Percentiles rank a stretch among this genome's conserved stretches.
Evolutionary conservation across 352 stramenopile species (phyloP).

Genomic region (Pythium dissimile): DNA sequence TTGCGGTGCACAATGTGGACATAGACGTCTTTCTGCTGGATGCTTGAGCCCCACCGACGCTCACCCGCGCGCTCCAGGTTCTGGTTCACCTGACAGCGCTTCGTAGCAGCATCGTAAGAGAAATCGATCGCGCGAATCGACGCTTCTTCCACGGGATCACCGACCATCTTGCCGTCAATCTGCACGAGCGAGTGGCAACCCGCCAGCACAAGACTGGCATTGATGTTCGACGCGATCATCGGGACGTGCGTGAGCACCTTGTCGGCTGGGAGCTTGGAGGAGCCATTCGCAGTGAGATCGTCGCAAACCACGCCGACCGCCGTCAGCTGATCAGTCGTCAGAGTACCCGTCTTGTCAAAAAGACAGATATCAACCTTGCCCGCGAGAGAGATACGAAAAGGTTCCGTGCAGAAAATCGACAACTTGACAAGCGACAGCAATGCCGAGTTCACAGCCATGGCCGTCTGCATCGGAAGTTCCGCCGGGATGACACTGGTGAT

Average conservation of each 20-base stretch:
- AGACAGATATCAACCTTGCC: slow-evolving; percentile 96
- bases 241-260: slow-evolving; percentile 65
- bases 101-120: slow-evolving; percentile 68
- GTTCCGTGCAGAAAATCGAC: slow-evolving; percentile 98
- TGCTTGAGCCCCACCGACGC: slow-evolving; percentile 60
- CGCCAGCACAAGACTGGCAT: slow-evolving; percentile 79
- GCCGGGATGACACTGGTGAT: slow-evolving; percentile 98
- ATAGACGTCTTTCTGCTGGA: slow-evolving; percentile 77
- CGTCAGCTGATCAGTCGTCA: slow-evolving; percentile 96
- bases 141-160: slow-evolving; percentile 98
- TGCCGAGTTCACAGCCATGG: slow-evolving; percentile 96
- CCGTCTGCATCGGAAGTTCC: slow-evolving; percentile 98
- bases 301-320: slow-evolving; percentile 91
- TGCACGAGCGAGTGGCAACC: slow-evolving; percentile 97
- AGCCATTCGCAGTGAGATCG: slow-evolving; percentile 38
- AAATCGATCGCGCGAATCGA: slow-evolving; percentile 97
- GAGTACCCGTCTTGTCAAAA: slow-evolving; percentile 99
- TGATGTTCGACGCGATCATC: slow-evolving; percentile 82
- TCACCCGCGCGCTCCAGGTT: slow-evolving; percentile 63
- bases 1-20: slow-evolving; percentile 93
- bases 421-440: slow-evolving; percentile 94
- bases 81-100: slow-evolving; percentile 72
- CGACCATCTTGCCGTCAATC: slow-evolving; percentile 95
- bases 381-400: slow-evolving; percentile 96
- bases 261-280: slow-evolving; percentile 24